Percentiles rank a stretch among this genome's conserved stretches.
Conservation (phyloP, 345 rosid genomes). For the Lepidium didymum region DNA sequence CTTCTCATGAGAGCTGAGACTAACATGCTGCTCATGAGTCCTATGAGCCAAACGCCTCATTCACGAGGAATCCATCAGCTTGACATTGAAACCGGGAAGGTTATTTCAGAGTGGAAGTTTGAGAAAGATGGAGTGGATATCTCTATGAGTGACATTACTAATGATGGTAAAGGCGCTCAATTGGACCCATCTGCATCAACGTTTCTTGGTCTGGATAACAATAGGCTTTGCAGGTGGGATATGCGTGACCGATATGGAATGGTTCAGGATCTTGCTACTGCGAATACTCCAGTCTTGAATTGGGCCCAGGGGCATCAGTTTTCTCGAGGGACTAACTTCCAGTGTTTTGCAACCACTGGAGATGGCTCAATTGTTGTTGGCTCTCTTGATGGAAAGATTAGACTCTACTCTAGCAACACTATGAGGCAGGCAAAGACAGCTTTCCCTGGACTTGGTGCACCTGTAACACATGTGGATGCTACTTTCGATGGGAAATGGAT, state of each 20-base stretch:
- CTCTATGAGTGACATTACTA: slow-evolving; percentile 85
- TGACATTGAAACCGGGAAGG: slow-evolving; percentile 90
- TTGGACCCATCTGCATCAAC: slow-evolving; percentile 95
- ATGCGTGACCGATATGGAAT: slow-evolving; percentile 90
- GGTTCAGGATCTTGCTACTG: slow-evolving; percentile 79
- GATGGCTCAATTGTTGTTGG: slow-evolving; percentile 99
- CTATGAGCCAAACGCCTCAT: slow-evolving; percentile 58
- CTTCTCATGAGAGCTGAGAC: slow-evolving; percentile 98
- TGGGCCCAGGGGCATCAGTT: slow-evolving; percentile 98
- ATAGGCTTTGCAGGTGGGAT: slow-evolving; percentile 98
- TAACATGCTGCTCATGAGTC: slow-evolving; percentile 96
- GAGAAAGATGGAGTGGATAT: slow-evolving; percentile 95
- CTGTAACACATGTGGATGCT: slow-evolving; percentile 93
- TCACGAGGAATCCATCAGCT: slow-evolving; percentile 87
- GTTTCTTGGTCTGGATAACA: slow-evolving; percentile 88
- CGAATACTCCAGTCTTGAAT: slow-evolving; percentile 64
- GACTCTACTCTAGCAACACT: slow-evolving; percentile 75
- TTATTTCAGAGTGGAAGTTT: slow-evolving; percentile 86
- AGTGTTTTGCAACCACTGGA: slow-evolving; percentile 97
- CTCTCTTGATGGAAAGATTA: slow-evolving; percentile 92
- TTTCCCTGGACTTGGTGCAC: slow-evolving; percentile 97
- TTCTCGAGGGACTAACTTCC: slow-evolving; percentile 96
- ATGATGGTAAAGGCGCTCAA: slow-evolving; percentile 91
- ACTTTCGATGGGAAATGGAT: slow-evolving; percentile 99
- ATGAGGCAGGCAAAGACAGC: slow-evolving; percentile 99